Evolutionary conservation across 495 filamentous ascomycete species (phyloP), one percentile per base, ranked within the genome.

Genomic region (Bathelium albidoporum): DNA sequence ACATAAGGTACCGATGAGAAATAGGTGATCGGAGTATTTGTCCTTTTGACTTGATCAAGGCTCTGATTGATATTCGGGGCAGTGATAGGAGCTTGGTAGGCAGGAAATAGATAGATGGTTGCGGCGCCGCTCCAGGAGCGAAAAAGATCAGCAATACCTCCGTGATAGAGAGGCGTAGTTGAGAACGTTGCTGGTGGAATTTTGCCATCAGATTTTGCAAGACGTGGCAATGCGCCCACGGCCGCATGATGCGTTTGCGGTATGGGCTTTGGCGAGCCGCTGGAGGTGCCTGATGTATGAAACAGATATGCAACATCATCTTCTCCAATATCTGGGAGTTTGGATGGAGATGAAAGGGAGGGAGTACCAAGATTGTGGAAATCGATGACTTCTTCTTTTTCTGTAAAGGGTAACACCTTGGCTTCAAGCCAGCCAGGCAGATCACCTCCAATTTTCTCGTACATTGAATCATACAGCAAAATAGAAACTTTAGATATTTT

Each of bases 141-240:
- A 59, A 84, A 79, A 29, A 80, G 74, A 64, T 86, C 83, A 14
- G 83, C 81, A n/a, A 82, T 73, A 4, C 83, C 83, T 1, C 82
- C 83, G 63, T 84, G 81, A 69, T 83, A 85, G 2, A 86, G 74
- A 5, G 83, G 82, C n/a, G 82, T 85, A 0, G 82, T 83, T 9
- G 81, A 80, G 60, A 84, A 83, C n/a, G 81, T 82, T 10, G 80
- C 76, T n/a, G 63, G 65, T 3, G 70, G 44, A 0, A 62, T 26
- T 1, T 59, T 55, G 29, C 49, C 14, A 11, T 29, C 16, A 28
- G 49, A 28, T n/a, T 72, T 63, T 2, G 59, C 39, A 22, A 83
- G 74, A 18, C 62, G 67, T 1, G 81, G 82, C 1, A 85, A 71
- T 2, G 78, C 76, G 0, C 76, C 80, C 5, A 83, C 73, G 2